phyloP scores from a whole-genome alignment of 257 asterid species.

The Nicotiana noctiflora region DNA sequence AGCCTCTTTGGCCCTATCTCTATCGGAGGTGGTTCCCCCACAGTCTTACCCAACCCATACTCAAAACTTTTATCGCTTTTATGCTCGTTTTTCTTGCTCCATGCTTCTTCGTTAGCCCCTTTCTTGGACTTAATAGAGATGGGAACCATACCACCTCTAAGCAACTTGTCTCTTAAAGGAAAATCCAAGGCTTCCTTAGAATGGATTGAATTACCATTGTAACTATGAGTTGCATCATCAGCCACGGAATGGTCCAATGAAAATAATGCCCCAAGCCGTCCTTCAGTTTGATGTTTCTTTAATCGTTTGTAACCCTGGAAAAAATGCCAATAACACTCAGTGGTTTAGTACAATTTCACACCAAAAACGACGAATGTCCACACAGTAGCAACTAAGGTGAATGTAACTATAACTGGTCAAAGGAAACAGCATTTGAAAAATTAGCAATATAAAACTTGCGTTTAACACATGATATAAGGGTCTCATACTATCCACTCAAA shows the following conservation, averaged over 20 bases:
- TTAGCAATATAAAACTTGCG: neutral
- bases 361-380: neutral
- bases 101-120: neutral
- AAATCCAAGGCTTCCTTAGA: neutral
- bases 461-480: neutral
- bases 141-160: neutral
- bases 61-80: neutral
- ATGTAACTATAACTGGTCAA: neutral
- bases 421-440: neutral
- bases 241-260: neutral
- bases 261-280: neutral
- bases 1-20: constrained; percentile 16
- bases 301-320: constrained; percentile 13
- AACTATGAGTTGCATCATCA: constrained; percentile 1
- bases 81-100: neutral
- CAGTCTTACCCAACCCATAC: constrained; percentile 1
- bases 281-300: constrained; percentile 9
- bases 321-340: neutral
- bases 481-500: neutral
- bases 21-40: constrained; percentile 13
- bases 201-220: neutral
- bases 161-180: neutral
- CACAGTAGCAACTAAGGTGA: neutral
- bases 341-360: neutral
- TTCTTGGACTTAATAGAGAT: constrained; percentile 4